These are phyloP conservation scores for Diospyros kaki DNA, from an alignment of 148 eudicot species.

Conservation along the genomic window DNA sequence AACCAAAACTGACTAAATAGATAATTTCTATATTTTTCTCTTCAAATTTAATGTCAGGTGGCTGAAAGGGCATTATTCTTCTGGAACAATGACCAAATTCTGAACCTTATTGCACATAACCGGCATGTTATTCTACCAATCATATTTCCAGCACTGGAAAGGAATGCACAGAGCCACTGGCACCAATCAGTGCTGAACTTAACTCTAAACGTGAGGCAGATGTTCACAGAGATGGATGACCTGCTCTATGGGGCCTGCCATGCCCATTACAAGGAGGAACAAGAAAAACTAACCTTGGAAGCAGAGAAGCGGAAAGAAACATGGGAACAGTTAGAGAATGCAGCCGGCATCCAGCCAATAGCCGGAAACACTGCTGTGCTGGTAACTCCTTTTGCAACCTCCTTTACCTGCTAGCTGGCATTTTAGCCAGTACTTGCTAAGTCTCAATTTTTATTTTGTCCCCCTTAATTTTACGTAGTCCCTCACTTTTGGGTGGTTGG, in stretches of 20 bases:
- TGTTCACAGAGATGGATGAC: conserved; percentile 88
- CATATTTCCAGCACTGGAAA: conserved; percentile 72
- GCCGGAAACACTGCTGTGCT: conserved; percentile 68
- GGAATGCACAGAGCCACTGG: conserved; percentile 80
- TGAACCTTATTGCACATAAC: conserved; percentile 71
- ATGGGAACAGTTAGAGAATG: conserved; percentile 76
- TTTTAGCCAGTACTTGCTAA: background rate
- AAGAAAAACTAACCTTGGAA: conserved; percentile 29
- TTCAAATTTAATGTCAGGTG: conserved; percentile 44
- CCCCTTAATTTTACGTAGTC: background rate
- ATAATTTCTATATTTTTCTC: too few relatives aligned
- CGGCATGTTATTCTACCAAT: conserved; percentile 73
- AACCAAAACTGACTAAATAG: background rate
- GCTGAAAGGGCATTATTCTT: conserved; percentile 93
- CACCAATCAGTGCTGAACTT: conserved; percentile 84
- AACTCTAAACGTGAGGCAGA: conserved; percentile 62
- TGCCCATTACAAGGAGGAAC: conserved; percentile 55
- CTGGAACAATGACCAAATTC: conserved; percentile 90
- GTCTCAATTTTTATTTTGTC: background rate
- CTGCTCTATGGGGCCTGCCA: conserved; percentile 54
- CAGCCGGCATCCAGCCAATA: conserved; percentile 70
- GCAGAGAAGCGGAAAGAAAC: conserved; percentile 53
- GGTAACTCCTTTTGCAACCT: conserved; percentile 42
- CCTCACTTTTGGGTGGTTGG: conserved; percentile 11
- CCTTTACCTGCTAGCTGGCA: conserved; percentile 34